phyloP scores from a whole-genome alignment of 768 basidiomycete genomes.

The Kwoniella pini region DNA sequence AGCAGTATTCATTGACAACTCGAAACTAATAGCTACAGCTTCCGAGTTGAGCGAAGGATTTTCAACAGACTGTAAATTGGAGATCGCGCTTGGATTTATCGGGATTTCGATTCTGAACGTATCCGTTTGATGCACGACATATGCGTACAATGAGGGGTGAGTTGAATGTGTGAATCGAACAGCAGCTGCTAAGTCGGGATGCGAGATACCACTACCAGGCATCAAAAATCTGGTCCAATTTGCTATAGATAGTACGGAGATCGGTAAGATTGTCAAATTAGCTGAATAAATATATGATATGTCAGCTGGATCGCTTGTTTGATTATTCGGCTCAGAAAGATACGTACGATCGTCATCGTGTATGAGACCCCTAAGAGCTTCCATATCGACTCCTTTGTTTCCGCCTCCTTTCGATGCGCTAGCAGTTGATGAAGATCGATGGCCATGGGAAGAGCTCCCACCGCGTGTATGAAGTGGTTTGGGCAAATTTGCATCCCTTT shows the following conservation, averaged over 20 bases:
- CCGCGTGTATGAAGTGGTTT: constrained; percentile 12
- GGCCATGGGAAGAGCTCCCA: constrained; percentile 5
- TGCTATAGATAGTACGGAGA: constrained; percentile 37
- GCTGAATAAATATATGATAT: constrained; percentile 6
- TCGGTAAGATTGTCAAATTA: constrained; percentile 30
- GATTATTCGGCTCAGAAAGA: too few species aligned
- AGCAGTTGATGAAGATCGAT: background rate
- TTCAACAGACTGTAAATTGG: constrained; percentile 12
- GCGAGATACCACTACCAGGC: constrained; percentile 24
- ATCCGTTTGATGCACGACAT: constrained; percentile 32
- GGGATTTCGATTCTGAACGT: constrained; percentile 38
- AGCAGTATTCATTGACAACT: constrained; percentile 13
- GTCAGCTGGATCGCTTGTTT: too few species aligned
- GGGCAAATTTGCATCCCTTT: constrained; percentile 24
- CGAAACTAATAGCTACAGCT: constrained; percentile 34
- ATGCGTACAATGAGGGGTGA: constrained; percentile 19
- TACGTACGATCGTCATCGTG: constrained; percentile 37
- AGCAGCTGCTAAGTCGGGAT: constrained; percentile 37
- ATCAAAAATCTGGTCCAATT: constrained; percentile 44
- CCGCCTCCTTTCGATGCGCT: background rate
- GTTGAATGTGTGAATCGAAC: constrained; percentile 14
- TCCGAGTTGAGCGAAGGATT: constrained; percentile 24
- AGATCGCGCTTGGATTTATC: background rate
- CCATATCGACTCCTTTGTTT: constrained; percentile 23
- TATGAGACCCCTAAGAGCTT: constrained; percentile 26